A percentile compares a stretch with the other conserved stretches of the same genome.
phyloP scores from a whole-genome alignment of 1,284 basidiomycete species.

The Sporisorium reilianum region DNA sequence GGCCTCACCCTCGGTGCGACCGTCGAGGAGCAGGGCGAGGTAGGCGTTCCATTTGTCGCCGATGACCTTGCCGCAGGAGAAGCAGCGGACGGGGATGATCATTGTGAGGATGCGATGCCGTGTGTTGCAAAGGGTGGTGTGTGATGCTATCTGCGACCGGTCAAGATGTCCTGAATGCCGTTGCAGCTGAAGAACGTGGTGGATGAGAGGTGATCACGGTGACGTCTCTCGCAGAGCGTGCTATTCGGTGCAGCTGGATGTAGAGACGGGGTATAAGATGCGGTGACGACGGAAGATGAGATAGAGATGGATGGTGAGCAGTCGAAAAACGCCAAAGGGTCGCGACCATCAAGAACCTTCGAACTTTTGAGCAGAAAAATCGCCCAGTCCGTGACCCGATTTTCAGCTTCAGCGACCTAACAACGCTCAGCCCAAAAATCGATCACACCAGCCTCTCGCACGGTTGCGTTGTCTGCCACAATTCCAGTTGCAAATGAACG shows the following conservation, averaged over 20 bases:
- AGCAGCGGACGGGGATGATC: constrained; percentile 69
- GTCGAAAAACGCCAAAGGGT: constrained; percentile 11
- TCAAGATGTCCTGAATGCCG: neutral
- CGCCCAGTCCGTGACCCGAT: constrained; percentile 16
- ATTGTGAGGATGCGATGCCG: constrained; percentile 8
- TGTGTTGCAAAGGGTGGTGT: constrained; percentile 5
- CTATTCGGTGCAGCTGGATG: constrained; percentile 12
- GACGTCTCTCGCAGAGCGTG: neutral
- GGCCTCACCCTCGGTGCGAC: constrained; percentile 79
- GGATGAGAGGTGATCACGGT: no score
- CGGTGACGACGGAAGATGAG: neutral
- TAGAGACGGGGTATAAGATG: neutral
- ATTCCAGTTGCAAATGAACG: no score
- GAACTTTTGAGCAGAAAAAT: constrained; percentile 38
- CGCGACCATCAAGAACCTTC: constrained; percentile 24
- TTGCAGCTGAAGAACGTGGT: no score
- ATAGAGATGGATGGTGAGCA: neutral
- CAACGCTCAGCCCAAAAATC: constrained; percentile 1
- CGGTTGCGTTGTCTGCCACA: constrained; percentile 9
- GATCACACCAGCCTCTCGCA: constrained; percentile 28
- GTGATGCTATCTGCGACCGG: neutral
- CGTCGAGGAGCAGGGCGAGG: constrained; percentile 64
- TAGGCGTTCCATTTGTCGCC: constrained; percentile 69
- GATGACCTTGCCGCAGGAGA: constrained; percentile 69
- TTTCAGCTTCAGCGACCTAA: constrained; percentile 1